Base-by-base conservation (phyloP, 768 basidiomycete genomes). In the Mycena galericulata region DNA sequence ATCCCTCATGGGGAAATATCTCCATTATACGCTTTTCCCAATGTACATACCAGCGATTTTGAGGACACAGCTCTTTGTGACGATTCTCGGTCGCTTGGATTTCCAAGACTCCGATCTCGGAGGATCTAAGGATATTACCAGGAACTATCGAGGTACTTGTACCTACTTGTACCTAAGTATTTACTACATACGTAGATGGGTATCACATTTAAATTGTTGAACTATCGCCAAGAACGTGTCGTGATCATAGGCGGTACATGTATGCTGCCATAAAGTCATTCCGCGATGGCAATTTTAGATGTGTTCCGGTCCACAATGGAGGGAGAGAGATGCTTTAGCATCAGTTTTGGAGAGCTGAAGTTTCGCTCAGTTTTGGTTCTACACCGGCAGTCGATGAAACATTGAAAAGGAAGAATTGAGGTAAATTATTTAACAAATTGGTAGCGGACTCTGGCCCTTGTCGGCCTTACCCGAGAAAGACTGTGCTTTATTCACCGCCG, bases 221-320 rank as follows among this genome's bases (percentile, higher is more conserved):
- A n/a, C n/a, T n/a, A n/a, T n/a, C n/a, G 36, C 54, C 38, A 55
- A 40, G 54, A 55, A 55, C 54, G 30, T 55, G 54, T 55, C 54
- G 54, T 55, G 54, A 38, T 11, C 54, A 55, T 55, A 18, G 51
- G 30, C 51, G 51, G 51, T 53, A 34, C 30, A 53, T 34, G 54
- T 40, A 11, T 38, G 38, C 54, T 55, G 54, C 38, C 54, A 54
- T 32, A 30, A 51, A 51, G 49, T 51, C 49, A 32, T 53, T 53
- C 32, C n/a, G 51, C 22, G 32, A 53, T 53, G 51, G 49, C 43
- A 22, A 45, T 45, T 45, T 45, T 45, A 12, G n/a, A n/a, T n/a
- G n/a, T n/a, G n/a, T n/a, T n/a, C n/a, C n/a, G n/a, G n/a, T n/a
- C n/a, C n/a, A n/a, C n/a, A n/a, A n/a, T n/a, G n/a, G n/a, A n/a